Base-by-base conservation (phyloP, 768 basidiomycete species). In the Coprinopsis strossmayeri region DNA sequence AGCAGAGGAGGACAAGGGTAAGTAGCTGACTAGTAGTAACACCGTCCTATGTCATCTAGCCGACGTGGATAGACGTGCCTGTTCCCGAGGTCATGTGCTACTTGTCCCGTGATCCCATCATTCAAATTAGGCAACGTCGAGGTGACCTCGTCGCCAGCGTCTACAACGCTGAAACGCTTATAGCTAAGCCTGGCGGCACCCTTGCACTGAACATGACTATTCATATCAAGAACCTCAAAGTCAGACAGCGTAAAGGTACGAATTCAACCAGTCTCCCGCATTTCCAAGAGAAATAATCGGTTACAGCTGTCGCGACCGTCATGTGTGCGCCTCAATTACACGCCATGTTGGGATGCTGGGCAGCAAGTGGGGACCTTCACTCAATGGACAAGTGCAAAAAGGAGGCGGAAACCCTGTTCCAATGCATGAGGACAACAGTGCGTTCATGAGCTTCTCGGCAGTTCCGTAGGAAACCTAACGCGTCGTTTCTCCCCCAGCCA, bases 401-500 rank as follows among this genome's bases (percentile, higher is more conserved):
- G 17, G 65, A 75, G 12, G 81, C 89, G 1, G 64, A 82, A 54
- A 63, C 68, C 34, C 65, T 93, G 43, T 87, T 82, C 59, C 72
- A 80, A 28, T 94, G 91, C 70, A 93, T 94, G 91, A 74, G 83
- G 57, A 88, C 84, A 30, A 78, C 86, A 59, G 91, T 92, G 45
- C 59, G 88, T 71, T 45, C 46, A 18, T 45, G 38, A 38, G 11
- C n/a, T 23, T 49, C 34, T 3, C 27, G n/a, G 43, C 26, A 35
- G n/a, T 20, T 45, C 15, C 26, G 28, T 43, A 51, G 32, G 44
- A 17, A 37, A 45, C 24, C 45, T 54, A 12, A 49, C 45, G 21
- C 18, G 34, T 15, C 41, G 41, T 26, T 39, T 53, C 44, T 3
- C 24, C 9, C 18, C 11, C 59, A 92, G 89, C 83, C 85, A 10